Percentiles rank a stretch among this genome's conserved stretches.
Evolutionary conservation across 768 basidiomycete genomes (phyloP).

Genomic region (Dentipellis sp.): DNA sequence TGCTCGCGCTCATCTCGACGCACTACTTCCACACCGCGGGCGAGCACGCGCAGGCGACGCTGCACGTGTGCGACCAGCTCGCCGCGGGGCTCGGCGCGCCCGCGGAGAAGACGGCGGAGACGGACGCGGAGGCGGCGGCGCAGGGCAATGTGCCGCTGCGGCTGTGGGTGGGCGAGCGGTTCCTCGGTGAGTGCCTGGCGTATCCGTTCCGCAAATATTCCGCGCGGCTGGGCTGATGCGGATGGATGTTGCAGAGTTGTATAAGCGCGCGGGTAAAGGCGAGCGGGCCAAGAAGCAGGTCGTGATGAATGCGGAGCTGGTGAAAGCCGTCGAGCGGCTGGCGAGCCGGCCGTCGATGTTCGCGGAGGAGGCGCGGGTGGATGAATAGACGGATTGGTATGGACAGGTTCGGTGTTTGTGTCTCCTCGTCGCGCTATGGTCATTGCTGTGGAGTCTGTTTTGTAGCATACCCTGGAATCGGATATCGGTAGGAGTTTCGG

Average conservation of each 20-base stretch:
- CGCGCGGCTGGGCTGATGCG: too few species aligned
- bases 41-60: slow-evolving; percentile 58
- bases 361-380: background rate
- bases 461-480: background rate
- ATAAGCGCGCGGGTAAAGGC: slow-evolving; percentile 45
- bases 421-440: background rate
- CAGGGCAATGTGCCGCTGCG: slow-evolving; percentile 47
- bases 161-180: slow-evolving; percentile 66
- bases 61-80: slow-evolving; percentile 59
- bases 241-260: slow-evolving; percentile 36
- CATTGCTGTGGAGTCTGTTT: background rate
- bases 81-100: slow-evolving; percentile 61
- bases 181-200: slow-evolving; percentile 38
- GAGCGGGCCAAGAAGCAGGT: slow-evolving; percentile 37
- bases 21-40: slow-evolving; percentile 65
- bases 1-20: slow-evolving; percentile 57
- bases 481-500: too few species aligned
- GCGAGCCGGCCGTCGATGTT: background rate
- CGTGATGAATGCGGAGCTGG: slow-evolving; percentile 28
- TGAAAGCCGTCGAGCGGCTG: slow-evolving; percentile 14
- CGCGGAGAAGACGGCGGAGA: slow-evolving; percentile 9
- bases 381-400: background rate
- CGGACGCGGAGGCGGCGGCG: slow-evolving; percentile 11
- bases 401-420: background rate
- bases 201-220: background rate